Evolutionary conservation across 192 early-diverging fungal genomes (phyloP), one percentile per base, ranked within the genome.

Genomic region (Paraglomus brasilianum): DNA sequence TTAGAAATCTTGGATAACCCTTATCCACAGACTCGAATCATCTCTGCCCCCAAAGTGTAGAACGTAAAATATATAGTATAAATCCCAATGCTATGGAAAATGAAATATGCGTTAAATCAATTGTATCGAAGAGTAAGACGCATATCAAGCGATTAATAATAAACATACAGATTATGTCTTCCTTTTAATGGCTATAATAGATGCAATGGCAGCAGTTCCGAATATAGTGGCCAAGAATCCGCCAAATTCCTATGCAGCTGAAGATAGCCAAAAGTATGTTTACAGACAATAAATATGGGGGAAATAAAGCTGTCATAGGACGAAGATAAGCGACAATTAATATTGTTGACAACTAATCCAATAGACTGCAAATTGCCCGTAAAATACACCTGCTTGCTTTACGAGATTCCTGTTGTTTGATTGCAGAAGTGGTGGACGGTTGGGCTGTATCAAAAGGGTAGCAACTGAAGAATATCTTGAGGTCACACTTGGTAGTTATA

Each of bases 1-100:
- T 69, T 41, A 15, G n/a, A 69, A 69, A 58, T 44, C 41, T 69
- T n/a, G 68, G 52, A 47, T 58, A 45, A 1, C 68, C 68, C 6
- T 58, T 19, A 40, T 69, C 58, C 0, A 57, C 68, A 7, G 68
- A 69, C 15, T 49, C 40, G 6, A 69, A 8, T 9, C n/a, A 24
- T 19, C 13, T 43, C 22, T 58, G 42, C 3, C 52, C 45, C 52
- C 56, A 69, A 13, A 47, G 47, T 7, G 70, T n/a, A 1, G 55
- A 72, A 66, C 10, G 49, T 30, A 1, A 65, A 19, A 7, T 13
- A 40, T 48, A 66, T 14, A 72, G 40, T 5, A 65, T 21, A 13
- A 72, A 40, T 4, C n/a, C 70, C 70, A 15, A 69, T 30, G n/a
- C 50, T 70, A 49, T 21, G 14, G 11, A 38, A 21, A 66, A 51